phyloP scores from a whole-genome alignment of 2,329 filamentous ascomycete species.

The Penicillium sp. region DNA sequence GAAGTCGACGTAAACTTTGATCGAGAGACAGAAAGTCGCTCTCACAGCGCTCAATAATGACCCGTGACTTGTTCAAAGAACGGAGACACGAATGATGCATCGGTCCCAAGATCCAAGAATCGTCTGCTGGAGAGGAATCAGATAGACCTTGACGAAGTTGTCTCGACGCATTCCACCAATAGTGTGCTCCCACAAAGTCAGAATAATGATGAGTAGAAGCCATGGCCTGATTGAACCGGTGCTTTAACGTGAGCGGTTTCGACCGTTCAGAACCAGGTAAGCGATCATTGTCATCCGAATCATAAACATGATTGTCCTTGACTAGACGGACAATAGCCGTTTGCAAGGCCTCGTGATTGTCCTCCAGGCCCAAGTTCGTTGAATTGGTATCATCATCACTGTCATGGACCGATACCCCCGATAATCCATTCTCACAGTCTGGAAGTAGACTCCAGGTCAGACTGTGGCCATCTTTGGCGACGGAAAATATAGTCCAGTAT shows the following conservation, averaged over 20 bases:
- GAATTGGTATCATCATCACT: slow-evolving; percentile 45
- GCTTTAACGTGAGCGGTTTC: slow-evolving; percentile 29
- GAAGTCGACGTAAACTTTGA: slow-evolving; percentile 75
- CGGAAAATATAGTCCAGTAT: slow-evolving; percentile 77
- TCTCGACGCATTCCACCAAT: slow-evolving; percentile 80
- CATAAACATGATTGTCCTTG: slow-evolving; percentile 76
- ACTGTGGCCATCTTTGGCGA: slow-evolving; percentile 68
- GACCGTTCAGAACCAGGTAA: slow-evolving; percentile 4
- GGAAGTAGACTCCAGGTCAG: slow-evolving; percentile 65
- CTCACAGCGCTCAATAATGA: slow-evolving; percentile 38
- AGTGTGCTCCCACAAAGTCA: slow-evolving; percentile 78
- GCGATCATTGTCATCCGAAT: slow-evolving; percentile 42
- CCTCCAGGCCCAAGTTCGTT: slow-evolving; percentile 60
- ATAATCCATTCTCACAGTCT: slow-evolving; percentile 52
- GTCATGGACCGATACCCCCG: slow-evolving; percentile 60
- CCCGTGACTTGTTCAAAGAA: slow-evolving; percentile 32
- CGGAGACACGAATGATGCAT: slow-evolving; percentile 60
- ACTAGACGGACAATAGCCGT: slow-evolving; percentile 78
- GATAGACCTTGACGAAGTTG: slow-evolving; percentile 64
- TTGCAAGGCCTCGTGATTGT: slow-evolving; percentile 77
- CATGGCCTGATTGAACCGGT: slow-evolving; percentile 63
- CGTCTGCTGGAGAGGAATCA: slow-evolving; percentile 55
- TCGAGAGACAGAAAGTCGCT: slow-evolving; percentile 71
- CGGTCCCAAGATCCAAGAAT: slow-evolving; percentile 68
- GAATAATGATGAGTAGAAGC: slow-evolving; percentile 73